These are phyloP conservation scores for Verbena officinalis DNA, from an alignment of 257 asterid species.

Conservation along the genomic window DNA sequence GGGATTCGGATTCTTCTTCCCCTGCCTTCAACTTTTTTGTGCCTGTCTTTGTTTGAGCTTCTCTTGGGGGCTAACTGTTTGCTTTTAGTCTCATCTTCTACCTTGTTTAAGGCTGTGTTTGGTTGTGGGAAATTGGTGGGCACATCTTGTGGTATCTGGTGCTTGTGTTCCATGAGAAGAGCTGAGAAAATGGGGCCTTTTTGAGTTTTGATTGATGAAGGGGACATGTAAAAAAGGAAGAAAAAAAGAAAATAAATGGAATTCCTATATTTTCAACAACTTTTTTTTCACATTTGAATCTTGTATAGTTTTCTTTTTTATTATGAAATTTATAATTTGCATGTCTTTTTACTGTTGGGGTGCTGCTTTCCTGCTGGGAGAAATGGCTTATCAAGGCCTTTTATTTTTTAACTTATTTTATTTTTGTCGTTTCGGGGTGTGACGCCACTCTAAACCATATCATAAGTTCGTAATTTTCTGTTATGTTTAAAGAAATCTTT, in stretches of 20 bases:
- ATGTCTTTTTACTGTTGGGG: background rate
- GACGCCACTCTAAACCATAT: too few relatives aligned
- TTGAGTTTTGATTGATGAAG: constrained; percentile 46
- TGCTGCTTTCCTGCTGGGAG: constrained; percentile 12
- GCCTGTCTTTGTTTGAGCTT: constrained; percentile 57
- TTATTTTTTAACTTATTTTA: background rate
- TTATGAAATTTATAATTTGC: background rate
- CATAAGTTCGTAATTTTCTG: too few relatives aligned
- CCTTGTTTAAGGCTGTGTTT: constrained; percentile 32
- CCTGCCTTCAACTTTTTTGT: constrained; percentile 61
- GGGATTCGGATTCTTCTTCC: constrained; percentile 63
- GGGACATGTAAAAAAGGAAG: constrained; percentile 35
- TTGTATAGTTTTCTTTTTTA: constrained; percentile 5
- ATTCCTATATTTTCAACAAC: constrained; percentile 24
- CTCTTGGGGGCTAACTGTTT: constrained; percentile 47
- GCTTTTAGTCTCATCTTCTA: constrained; percentile 35
- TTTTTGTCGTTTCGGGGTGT: too few relatives aligned
- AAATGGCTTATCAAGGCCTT: background rate
- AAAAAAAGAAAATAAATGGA: background rate
- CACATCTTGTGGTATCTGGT: constrained; percentile 39
- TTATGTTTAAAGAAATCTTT: too few relatives aligned
- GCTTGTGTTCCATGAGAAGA: constrained; percentile 38
- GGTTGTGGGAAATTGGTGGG: constrained; percentile 49
- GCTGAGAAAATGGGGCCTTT: constrained; percentile 46
- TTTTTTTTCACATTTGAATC: constrained; percentile 4